A percentile compares a stretch with the other conserved stretches of the same genome.
Conservation (phyloP, 352 stramenopile genomes). For the Phytopythium ostracodes region DNA sequence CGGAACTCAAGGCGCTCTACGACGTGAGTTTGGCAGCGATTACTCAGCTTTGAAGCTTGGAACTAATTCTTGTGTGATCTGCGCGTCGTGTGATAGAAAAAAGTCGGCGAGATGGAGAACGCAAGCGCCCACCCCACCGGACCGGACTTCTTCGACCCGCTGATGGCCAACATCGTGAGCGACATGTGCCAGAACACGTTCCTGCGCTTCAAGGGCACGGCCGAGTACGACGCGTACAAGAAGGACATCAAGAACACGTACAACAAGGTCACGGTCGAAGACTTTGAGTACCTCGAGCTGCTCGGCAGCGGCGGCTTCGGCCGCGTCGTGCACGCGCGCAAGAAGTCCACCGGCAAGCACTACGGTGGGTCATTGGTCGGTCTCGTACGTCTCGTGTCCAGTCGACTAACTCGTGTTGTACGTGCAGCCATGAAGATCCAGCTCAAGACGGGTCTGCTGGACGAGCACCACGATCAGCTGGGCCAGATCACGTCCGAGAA, state of each 20-base stretch:
- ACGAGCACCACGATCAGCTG: constrained; percentile 82
- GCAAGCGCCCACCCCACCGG: background rate
- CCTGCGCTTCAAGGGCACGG: constrained; percentile 65
- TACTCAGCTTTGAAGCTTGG: background rate
- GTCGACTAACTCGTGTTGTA: background rate
- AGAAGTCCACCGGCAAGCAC: constrained; percentile 88
- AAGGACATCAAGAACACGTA: constrained; percentile 83
- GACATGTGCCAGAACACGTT: constrained; percentile 85
- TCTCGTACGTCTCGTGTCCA: no score
- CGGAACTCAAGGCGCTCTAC: constrained; percentile 61
- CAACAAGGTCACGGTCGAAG: constrained; percentile 82
- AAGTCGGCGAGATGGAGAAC: constrained; percentile 45
- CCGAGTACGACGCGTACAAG: constrained; percentile 69
- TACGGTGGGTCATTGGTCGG: constrained; percentile 54
- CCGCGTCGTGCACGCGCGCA: constrained; percentile 85
- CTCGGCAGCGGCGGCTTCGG: constrained; percentile 90
- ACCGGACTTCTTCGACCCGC: constrained; percentile 58
- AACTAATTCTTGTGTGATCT: constrained; percentile 1
- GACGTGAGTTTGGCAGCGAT: constrained; percentile 35
- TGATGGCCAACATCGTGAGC: constrained; percentile 62
- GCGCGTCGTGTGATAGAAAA: constrained; percentile 62
- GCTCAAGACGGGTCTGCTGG: constrained; percentile 84
- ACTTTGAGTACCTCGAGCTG: constrained; percentile 83
- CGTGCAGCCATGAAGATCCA: constrained; percentile 88
- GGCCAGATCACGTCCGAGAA: constrained; percentile 88